Conservation (phyloP, 768 basidiomycete genomes). For the Clathrus columnatus region DNA sequence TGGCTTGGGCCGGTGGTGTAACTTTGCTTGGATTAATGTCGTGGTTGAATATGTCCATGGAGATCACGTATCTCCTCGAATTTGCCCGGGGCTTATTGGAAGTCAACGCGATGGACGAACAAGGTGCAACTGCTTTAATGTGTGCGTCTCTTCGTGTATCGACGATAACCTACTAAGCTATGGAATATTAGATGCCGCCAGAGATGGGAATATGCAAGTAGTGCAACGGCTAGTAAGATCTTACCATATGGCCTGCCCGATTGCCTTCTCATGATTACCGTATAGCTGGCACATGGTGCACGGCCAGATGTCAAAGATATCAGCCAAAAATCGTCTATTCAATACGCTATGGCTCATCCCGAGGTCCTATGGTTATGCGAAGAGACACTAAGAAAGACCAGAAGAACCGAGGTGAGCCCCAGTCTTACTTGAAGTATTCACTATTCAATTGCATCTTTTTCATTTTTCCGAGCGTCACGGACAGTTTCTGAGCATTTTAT, state of each 20-base stretch:
- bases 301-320: slow-evolving; percentile 65
- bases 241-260: slow-evolving; percentile 4
- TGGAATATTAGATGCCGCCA: slow-evolving; percentile 52
- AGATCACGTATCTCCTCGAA: slow-evolving; percentile 57
- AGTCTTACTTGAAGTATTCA: neutral
- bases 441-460: neutral
- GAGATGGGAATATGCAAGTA: slow-evolving; percentile 63
- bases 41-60: slow-evolving; percentile 59
- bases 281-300: slow-evolving; percentile 58
- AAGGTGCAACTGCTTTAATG: slow-evolving; percentile 77
- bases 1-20: slow-evolving; percentile 51
- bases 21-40: slow-evolving; percentile 73
- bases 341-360: slow-evolving; percentile 57
- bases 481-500: neutral
- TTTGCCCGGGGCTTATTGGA: slow-evolving; percentile 51
- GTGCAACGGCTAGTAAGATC: slow-evolving; percentile 52
- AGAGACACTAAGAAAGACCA: slow-evolving; percentile 51
- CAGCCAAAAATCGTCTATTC: slow-evolving; percentile 63
- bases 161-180: neutral
- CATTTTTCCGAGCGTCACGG: neutral
- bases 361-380: slow-evolving; percentile 66
- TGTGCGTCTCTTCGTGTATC: slow-evolving; percentile 41
- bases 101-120: slow-evolving; percentile 65
- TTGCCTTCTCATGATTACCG: neutral
- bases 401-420: slow-evolving; percentile 46